Conservation (phyloP, 805 yeast species). For the Kuraishia cidri region DNA sequence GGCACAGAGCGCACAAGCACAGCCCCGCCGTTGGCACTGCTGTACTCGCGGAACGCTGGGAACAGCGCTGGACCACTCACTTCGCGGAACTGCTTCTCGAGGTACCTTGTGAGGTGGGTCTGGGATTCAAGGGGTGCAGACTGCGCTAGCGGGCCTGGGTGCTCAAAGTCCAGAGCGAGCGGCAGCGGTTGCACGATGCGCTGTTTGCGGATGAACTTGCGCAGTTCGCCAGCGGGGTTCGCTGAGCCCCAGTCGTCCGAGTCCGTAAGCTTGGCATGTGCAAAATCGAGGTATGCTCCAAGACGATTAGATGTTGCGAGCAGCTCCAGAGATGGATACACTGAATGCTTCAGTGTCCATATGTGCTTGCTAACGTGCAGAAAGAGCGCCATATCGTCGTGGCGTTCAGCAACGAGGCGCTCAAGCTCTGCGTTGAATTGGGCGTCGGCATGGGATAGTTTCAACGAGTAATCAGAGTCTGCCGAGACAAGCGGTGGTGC, state of each 20-base stretch:
- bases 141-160: too few relatives aligned
- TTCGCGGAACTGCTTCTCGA: too few relatives aligned
- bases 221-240: slow-evolving; percentile 8
- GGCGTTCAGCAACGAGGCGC: slow-evolving; percentile 12
- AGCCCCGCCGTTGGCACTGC: too few relatives aligned
- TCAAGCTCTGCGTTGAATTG: slow-evolving; percentile 9
- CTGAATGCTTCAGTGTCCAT: slow-evolving; percentile 9
- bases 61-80: too few relatives aligned
- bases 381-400: slow-evolving; percentile 18
- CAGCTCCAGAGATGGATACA: slow-evolving; percentile 15
- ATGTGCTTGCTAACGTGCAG: slow-evolving; percentile 12
- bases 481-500: too few relatives aligned
- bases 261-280: slow-evolving; percentile 6
- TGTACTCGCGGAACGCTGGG: too few relatives aligned
- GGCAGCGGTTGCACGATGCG: slow-evolving; percentile 16
- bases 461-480: too few relatives aligned
- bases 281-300: slow-evolving; percentile 12
- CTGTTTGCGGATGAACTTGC: slow-evolving; percentile 13
- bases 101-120: too few relatives aligned
- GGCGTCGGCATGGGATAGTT: slow-evolving; percentile 14
- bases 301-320: slow-evolving; percentile 9
- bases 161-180: slow-evolving; percentile 13
- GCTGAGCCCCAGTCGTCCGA: slow-evolving; percentile 1
- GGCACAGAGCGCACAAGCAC: too few relatives aligned
- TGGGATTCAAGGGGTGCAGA: too few relatives aligned